phyloP scores from a whole-genome alignment of 1,284 basidiomycete species.

The Ustilago tritici region DNA sequence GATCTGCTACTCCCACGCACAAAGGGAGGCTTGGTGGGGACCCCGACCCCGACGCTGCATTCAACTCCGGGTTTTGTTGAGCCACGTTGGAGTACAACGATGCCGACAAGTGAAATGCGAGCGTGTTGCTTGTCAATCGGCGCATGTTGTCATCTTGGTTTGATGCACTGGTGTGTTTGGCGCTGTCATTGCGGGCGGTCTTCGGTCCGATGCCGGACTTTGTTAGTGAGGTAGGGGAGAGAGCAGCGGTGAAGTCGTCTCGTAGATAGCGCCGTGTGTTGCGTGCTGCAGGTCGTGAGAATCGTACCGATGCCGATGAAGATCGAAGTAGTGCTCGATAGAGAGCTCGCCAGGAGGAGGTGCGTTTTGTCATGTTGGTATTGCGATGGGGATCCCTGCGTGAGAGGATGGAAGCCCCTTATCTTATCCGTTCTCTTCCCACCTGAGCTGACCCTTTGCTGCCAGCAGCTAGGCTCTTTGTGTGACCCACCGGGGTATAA shows the following conservation, averaged over 20 bases:
- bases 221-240: background rate
- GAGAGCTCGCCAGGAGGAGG: conserved; percentile 16
- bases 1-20: too few species aligned
- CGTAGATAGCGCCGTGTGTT: conserved; percentile 51
- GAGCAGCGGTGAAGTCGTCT: conserved; percentile 31
- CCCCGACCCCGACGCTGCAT: background rate
- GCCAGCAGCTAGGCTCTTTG: background rate
- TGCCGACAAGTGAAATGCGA: conserved; percentile 43
- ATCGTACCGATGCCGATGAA: conserved; percentile 41
- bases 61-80: background rate
- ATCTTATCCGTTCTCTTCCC: background rate
- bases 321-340: conserved; percentile 39
- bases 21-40: background rate
- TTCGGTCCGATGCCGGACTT: background rate
- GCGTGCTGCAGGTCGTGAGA: conserved; percentile 43
- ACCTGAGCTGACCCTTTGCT: background rate
- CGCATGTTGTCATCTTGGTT: background rate
- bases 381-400: background rate
- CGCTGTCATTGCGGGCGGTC: background rate
- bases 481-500: background rate
- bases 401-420: background rate
- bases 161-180: background rate
- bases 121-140: conserved; percentile 22
- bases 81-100: conserved; percentile 7
- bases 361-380: conserved; percentile 2